Evolutionary conservation across 2,329 filamentous ascomycete genomes (phyloP).

Genomic region (Monosporascus sp.): DNA sequence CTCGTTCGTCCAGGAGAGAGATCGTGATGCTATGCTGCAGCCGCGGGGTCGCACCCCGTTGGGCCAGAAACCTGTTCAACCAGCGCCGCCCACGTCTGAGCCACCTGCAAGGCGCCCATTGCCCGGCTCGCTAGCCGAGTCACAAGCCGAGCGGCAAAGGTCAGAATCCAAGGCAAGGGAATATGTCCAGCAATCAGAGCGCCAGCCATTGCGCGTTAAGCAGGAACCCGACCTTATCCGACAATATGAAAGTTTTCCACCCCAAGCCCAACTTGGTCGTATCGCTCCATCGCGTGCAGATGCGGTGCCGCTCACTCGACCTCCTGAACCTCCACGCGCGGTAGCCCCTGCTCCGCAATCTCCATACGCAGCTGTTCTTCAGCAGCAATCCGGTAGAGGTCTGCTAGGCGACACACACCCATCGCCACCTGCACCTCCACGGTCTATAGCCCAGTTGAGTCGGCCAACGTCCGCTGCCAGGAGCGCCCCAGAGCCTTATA

Average conservation of each 20-base stretch:
- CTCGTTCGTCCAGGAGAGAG: constrained; percentile 39
- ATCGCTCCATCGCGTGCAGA: constrained; percentile 36
- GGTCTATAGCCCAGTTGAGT: constrained; percentile 26
- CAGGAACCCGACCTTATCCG: constrained; percentile 45
- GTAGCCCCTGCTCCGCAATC: constrained; percentile 29
- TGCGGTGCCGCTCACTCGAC: constrained; percentile 32
- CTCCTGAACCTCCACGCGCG: constrained; percentile 39
- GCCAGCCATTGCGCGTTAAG: constrained; percentile 37
- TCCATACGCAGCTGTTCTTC: constrained; percentile 32
- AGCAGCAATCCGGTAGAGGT: constrained; percentile 35
- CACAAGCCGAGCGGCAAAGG: constrained; percentile 27
- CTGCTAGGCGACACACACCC: constrained; percentile 37
- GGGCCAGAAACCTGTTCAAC: constrained; percentile 21
- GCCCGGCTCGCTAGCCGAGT: constrained; percentile 23
- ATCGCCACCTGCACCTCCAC: constrained; percentile 34
- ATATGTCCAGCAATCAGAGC: constrained; percentile 23
- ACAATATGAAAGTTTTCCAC: constrained; percentile 41
- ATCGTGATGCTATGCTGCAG: constrained; percentile 26
- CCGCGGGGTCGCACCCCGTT: constrained; percentile 28
- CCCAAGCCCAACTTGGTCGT: constrained; percentile 33
- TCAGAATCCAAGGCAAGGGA: constrained; percentile 29
- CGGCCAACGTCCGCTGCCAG: constrained; percentile 25
- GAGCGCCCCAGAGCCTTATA: constrained; percentile 25
- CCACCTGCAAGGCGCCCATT: constrained; percentile 24
- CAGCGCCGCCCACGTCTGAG: constrained; percentile 22